A percentile compares a stretch with the other conserved stretches of the same genome.
These are phyloP conservation scores for Helichrysum umbraculigerum DNA, from an alignment of 129 eudicot genomes.

Conservation along the genomic window DNA sequence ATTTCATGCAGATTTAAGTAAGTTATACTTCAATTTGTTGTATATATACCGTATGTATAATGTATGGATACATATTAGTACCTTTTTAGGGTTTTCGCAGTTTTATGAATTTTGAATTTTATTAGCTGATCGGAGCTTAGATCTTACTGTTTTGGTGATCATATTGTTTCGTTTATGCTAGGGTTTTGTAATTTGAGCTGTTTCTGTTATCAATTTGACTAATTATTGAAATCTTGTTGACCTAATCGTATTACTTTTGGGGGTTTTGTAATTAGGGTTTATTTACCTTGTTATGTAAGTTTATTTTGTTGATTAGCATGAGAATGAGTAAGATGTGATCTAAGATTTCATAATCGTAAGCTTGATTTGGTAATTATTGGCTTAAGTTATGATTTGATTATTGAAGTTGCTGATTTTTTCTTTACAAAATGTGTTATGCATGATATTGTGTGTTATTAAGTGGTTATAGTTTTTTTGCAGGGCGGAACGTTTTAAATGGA, in stretches of 20 bases:
- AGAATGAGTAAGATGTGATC: not conserved
- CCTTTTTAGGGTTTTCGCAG: constrained; percentile 37
- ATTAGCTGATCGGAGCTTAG: constrained; percentile 27
- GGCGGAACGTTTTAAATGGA: constrained; percentile 53
- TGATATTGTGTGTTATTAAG: constrained; percentile 7
- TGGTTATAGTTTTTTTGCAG: constrained; percentile 26
- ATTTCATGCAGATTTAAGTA: constrained; percentile 49
- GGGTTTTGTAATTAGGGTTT: constrained; percentile 20
- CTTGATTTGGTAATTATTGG: constrained; percentile 21
- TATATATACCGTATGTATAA: not conserved
- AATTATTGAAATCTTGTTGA: constrained; percentile 35
- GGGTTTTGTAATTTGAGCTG: constrained; percentile 6
- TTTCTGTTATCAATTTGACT: constrained; percentile 37
- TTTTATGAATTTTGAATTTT: constrained; percentile 9
- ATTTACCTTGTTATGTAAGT: constrained; percentile 5
- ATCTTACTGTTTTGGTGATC: constrained; percentile 19
- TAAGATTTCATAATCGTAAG: constrained; percentile 4
- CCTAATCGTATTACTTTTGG: constrained; percentile 25
- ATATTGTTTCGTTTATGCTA: constrained; percentile 6
- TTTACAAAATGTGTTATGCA: constrained; percentile 13
- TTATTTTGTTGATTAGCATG: too few species aligned
- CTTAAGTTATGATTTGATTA: not conserved
- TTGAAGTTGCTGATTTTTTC: not conserved
- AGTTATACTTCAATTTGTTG: constrained; percentile 39
- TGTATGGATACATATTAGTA: not conserved